A percentile compares a stretch with the other conserved stretches of the same genome.
Evolutionary conservation across 768 basidiomycete species (phyloP).

Genomic region (Lenzites betulinus): DNA sequence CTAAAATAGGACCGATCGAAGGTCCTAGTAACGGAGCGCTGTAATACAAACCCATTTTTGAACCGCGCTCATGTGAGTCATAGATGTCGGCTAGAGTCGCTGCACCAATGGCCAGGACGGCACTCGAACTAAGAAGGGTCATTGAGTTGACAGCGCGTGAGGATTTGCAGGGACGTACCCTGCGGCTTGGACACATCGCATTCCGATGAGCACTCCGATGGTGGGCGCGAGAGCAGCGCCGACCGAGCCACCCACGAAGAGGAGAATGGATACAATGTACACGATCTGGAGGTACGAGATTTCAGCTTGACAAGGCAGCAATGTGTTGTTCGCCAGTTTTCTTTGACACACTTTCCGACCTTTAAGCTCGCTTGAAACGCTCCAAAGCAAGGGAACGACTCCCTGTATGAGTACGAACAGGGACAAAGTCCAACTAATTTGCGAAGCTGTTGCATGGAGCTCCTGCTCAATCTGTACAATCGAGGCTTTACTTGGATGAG

Average conservation of each 20-base stretch:
- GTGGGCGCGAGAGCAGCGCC: slow-evolving; percentile 55
- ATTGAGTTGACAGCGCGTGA: not conserved
- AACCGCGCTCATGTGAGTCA: slow-evolving; percentile 70
- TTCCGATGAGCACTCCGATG: slow-evolving; percentile 60
- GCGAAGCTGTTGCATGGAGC: slow-evolving; percentile 55
- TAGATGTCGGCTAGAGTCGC: slow-evolving; percentile 79
- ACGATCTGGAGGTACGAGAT: slow-evolving; percentile 41
- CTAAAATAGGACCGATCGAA: slow-evolving; percentile 65
- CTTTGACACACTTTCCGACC: slow-evolving; percentile 59
- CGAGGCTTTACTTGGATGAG: slow-evolving; percentile 46
- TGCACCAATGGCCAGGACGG: slow-evolving; percentile 70
- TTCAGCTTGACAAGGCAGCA: not conserved
- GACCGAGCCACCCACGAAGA: slow-evolving; percentile 56
- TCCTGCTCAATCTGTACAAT: slow-evolving; percentile 58
- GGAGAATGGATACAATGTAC: slow-evolving; percentile 50
- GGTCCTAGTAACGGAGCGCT: slow-evolving; percentile 79
- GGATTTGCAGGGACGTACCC: slow-evolving; percentile 46
- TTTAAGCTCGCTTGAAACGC: slow-evolving; percentile 67
- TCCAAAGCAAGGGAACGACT: slow-evolving; percentile 64
- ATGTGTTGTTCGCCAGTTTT: not conserved
- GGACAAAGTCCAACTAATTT: slow-evolving; percentile 69
- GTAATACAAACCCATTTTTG: slow-evolving; percentile 77
- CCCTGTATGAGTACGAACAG: slow-evolving; percentile 75
- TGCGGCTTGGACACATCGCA: slow-evolving; percentile 64
- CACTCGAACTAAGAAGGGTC: slow-evolving; percentile 50